phyloP scores from a whole-genome alignment of 164 flowering plant genomes.

The Tinospora cordifolia region DNA sequence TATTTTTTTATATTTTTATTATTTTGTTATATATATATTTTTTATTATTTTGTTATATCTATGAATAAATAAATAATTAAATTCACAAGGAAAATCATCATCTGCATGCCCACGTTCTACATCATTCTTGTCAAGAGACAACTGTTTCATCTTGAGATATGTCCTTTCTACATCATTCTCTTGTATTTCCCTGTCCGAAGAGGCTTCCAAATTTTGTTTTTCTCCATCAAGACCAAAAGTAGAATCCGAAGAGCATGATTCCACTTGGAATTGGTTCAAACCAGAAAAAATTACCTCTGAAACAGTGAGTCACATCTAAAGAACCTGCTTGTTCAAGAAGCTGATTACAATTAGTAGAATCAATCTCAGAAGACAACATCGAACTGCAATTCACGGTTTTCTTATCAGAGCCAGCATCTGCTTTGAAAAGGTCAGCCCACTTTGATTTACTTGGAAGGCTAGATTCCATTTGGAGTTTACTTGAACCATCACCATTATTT shows the following conservation, averaged over 20 bases:
- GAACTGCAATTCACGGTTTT: slow-evolving; percentile 6
- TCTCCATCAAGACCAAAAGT: slow-evolving; percentile 21
- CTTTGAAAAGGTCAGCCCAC: slow-evolving; percentile 7
- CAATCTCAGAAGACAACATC: background rate
- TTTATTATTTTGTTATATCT: too few species aligned
- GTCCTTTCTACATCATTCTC: slow-evolving; percentile 30
- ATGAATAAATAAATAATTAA: too few species aligned
- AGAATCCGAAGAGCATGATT: slow-evolving; percentile 22
- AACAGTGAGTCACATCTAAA: background rate
- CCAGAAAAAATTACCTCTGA: background rate
- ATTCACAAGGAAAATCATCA: too few species aligned
- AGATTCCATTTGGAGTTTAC: background rate
- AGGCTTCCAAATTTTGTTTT: slow-evolving; percentile 17
- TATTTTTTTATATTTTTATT: too few species aligned
- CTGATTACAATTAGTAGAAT: slow-evolving; percentile 2
- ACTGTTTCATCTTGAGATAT: slow-evolving; percentile 31
- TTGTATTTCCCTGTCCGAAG: slow-evolving; percentile 10
- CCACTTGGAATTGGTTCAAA: slow-evolving; percentile 10
- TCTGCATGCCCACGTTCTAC: too few species aligned
- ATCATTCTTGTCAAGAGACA: too few species aligned
- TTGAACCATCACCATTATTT: background rate
- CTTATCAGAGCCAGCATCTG: background rate
- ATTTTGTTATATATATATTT: too few species aligned
- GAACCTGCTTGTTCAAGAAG: background rate
- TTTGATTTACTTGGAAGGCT: background rate